phyloP scores from a whole-genome alignment of 192 early-diverging fungal genomes.

The Pecoramyces ruminantium region DNA sequence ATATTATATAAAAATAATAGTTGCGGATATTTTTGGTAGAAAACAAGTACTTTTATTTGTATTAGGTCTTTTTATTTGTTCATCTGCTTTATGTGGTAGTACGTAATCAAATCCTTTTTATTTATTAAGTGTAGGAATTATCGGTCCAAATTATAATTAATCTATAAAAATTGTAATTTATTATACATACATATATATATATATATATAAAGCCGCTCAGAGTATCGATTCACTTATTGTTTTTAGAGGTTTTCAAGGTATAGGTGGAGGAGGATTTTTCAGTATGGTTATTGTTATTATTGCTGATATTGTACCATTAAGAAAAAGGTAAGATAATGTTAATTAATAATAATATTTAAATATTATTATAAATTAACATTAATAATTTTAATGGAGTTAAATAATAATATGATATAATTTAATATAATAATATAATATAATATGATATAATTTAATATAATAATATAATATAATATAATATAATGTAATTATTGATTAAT shows the following conservation, averaged over 20 bases:
- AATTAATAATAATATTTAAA: too few relatives aligned
- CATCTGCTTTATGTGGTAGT: neutral
- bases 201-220: neutral
- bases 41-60: neutral
- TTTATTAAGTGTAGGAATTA: too few relatives aligned
- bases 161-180: too few relatives aligned
- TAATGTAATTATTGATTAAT: too few relatives aligned
- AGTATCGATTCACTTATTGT: constrained; percentile 12
- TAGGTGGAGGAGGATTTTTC: constrained; percentile 51
- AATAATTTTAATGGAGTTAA: too few relatives aligned
- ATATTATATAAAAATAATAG: neutral
- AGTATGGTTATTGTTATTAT: constrained; percentile 48
- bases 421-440: too few relatives aligned
- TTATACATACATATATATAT: too few relatives aligned
- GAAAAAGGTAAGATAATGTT: constrained; percentile 43
- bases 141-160: too few relatives aligned
- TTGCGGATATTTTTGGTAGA: neutral
- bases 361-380: too few relatives aligned
- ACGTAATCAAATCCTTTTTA: neutral
- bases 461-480: too few relatives aligned
- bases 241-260: constrained; percentile 40
- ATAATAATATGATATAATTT: too few relatives aligned
- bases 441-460: constrained; percentile 2
- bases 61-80: neutral
- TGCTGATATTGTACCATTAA: constrained; percentile 48